phyloP scores from a whole-genome alignment of 2,329 filamentous ascomycete genomes.

The Thyridium curvatum region DNA sequence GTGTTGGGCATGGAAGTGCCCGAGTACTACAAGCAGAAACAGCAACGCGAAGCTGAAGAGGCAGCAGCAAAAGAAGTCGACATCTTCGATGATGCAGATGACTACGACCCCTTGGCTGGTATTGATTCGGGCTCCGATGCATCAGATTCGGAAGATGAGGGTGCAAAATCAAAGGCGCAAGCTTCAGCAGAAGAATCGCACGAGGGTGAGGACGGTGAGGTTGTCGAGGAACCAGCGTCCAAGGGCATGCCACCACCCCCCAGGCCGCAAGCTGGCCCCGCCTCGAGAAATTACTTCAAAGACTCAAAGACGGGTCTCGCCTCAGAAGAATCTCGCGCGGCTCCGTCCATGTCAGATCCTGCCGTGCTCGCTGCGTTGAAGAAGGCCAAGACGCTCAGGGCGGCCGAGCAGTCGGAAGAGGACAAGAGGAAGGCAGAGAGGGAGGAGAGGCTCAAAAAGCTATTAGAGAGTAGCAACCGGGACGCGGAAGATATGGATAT shows the following conservation, averaged over 20 bases:
- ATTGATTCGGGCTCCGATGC: conserved; percentile 42
- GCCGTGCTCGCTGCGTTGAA: conserved; percentile 78
- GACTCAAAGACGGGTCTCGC: conserved; percentile 49
- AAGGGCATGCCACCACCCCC: conserved; percentile 40
- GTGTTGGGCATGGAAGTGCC: conserved; percentile 62
- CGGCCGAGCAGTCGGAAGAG: conserved; percentile 31
- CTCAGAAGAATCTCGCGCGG: conserved; percentile 42
- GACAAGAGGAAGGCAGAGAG: conserved; percentile 40
- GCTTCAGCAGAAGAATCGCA: conserved; percentile 5
- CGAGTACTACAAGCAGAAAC: conserved; percentile 45
- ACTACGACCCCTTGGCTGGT: conserved; percentile 61
- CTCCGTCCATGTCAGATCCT: conserved; percentile 62
- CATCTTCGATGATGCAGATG: conserved; percentile 61
- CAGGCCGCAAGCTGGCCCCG: conserved; percentile 23
- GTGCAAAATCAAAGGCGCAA: conserved; percentile 7
- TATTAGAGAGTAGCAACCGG: conserved; percentile 67
- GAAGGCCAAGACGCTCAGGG: conserved; percentile 66
- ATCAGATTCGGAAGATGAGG: conserved; percentile 28
- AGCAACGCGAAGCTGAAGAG: conserved; percentile 35
- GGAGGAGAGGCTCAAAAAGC: conserved; percentile 63
- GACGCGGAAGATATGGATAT: conserved; percentile 91
- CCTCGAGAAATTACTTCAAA: conserved; percentile 56
- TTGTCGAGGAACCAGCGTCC: conserved; percentile 14
- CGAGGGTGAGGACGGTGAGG: conserved; percentile 11
- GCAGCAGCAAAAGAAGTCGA: conserved; percentile 50